Conservation (phyloP, 148 eudicot species). For the Diospyros kaki region DNA sequence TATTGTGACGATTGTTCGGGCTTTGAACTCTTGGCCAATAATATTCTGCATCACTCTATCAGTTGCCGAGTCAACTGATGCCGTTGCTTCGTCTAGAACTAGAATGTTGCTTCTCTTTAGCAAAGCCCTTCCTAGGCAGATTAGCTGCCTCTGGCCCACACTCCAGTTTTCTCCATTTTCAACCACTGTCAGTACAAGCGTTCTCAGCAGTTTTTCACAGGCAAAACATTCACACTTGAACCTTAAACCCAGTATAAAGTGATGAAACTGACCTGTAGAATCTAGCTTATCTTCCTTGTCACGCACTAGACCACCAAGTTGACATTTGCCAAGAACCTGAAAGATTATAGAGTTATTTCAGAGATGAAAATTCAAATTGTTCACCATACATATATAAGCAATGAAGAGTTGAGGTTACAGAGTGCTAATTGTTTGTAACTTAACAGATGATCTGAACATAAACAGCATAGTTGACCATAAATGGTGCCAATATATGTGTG, state of each 20-base stretch:
- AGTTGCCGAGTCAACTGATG: constrained; percentile 95
- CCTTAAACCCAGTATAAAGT: background rate
- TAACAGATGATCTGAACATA: too few species aligned
- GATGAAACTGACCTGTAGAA: constrained; percentile 45
- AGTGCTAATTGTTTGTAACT: too few species aligned
- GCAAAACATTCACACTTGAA: too few species aligned
- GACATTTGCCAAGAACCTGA: constrained; percentile 92
- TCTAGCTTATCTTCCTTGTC: constrained; percentile 78
- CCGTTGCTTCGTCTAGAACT: constrained; percentile 94
- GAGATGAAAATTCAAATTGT: too few species aligned
- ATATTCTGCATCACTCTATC: constrained; percentile 79
- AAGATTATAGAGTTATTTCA: constrained; percentile 2
- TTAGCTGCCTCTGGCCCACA: constrained; percentile 90
- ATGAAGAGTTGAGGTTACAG: background rate
- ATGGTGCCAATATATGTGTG: too few species aligned
- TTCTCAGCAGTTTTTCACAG: constrained; percentile 10
- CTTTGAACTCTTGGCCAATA: constrained; percentile 71
- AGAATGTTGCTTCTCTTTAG: constrained; percentile 78
- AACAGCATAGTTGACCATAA: too few species aligned
- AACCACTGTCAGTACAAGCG: constrained; percentile 46
- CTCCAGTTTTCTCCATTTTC: constrained; percentile 99
- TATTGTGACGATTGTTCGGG: constrained; percentile 85
- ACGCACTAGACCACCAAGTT: constrained; percentile 68
- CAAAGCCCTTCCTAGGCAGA: constrained; percentile 91
- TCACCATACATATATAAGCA: background rate